Evolutionary conservation across 179 eudicot genomes (phyloP).

Genomic region (Silene vulgaris): DNA sequence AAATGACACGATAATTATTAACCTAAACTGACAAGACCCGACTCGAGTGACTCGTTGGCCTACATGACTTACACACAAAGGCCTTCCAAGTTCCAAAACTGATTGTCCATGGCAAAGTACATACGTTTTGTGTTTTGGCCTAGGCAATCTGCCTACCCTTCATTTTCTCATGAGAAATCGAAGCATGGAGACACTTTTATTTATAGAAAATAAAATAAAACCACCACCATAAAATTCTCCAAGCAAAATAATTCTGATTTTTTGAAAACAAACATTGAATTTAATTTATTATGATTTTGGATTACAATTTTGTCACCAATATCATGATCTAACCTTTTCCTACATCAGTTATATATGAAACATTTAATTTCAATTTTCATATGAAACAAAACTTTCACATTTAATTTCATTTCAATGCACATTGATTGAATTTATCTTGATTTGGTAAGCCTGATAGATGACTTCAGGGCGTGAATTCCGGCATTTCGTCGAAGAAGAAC

Average conservation of each 20-base stretch:
- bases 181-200: slow-evolving; percentile 18
- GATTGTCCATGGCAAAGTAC: too few species aligned
- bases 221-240: slow-evolving; percentile 9
- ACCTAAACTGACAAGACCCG: too few species aligned
- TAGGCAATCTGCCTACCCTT: too few species aligned
- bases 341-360: background rate
- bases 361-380: slow-evolving; percentile 1
- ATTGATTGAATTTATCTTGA: slow-evolving; percentile 19
- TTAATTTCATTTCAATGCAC: background rate
- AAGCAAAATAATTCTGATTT: background rate
- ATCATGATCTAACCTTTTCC: slow-evolving; percentile 29
- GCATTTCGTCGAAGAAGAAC: slow-evolving; percentile 44
- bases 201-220: slow-evolving; percentile 21
- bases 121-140: too few species aligned
- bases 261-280: background rate
- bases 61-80: too few species aligned
- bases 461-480: slow-evolving; percentile 33
- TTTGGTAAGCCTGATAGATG: slow-evolving; percentile 23
- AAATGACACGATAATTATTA: too few species aligned
- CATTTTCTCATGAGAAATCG: background rate
- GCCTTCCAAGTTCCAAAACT: too few species aligned
- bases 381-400: too few species aligned
- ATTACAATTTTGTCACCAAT: slow-evolving; percentile 21
- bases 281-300: slow-evolving; percentile 28
- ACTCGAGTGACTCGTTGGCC: too few species aligned